Conservation (phyloP, 345 rosid genomes). For the Eucalyptus polyanthemos region DNA sequence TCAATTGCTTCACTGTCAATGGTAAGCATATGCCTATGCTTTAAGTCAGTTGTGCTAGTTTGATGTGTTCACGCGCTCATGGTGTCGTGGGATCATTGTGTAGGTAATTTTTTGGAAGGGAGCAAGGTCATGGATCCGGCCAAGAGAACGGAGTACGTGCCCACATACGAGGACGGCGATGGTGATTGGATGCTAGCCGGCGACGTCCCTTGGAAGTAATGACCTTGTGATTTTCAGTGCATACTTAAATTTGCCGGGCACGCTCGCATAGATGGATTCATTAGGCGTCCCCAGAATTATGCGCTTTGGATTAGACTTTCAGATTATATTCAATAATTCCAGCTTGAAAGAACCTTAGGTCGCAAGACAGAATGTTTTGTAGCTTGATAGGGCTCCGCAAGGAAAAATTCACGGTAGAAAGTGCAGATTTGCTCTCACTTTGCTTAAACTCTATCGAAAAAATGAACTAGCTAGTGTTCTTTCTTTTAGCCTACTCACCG, state of each 20-base stretch:
- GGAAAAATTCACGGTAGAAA: neutral
- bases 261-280: neutral
- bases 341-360: neutral
- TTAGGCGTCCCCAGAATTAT: neutral
- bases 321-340: neutral
- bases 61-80: neutral
- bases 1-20: neutral
- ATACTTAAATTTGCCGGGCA: neutral
- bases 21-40: neutral
- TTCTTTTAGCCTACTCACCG: neutral
- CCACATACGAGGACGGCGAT: conserved; percentile 7
- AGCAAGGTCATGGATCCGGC: neutral
- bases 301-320: neutral
- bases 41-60: neutral
- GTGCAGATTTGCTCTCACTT: neutral
- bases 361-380: neutral
- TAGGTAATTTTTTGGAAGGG: neutral
- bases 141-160: conserved; percentile 1
- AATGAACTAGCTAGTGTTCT: neutral
- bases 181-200: conserved; percentile 12
- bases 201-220: conserved; percentile 18
- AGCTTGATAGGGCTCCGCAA: neutral
- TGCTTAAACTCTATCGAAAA: neutral
- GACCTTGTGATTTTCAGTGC: neutral
- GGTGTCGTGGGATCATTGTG: neutral